Evolutionary conservation across 2,329 filamentous ascomycete species (phyloP), one percentile per base, ranked within the genome.

Genomic region (Claviceps sp.): DNA sequence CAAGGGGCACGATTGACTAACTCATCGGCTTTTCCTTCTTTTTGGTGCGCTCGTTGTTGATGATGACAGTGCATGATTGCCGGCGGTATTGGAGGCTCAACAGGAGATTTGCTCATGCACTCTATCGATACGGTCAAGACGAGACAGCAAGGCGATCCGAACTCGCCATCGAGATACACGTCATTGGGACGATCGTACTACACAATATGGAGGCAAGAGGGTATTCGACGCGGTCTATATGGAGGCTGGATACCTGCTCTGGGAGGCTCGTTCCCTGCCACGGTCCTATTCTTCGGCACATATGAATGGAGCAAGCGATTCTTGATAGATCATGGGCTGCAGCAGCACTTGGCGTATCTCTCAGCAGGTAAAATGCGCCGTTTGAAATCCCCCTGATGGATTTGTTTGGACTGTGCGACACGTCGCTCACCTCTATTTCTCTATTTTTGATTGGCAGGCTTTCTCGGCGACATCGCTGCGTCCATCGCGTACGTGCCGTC

Each of bases 71-170:
- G 87, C 66, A 98, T 97, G 90, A 76, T 98, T 63, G 93, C 93
- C 38, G 93, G 93, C 63, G 93, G 91, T 55, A 74, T 94, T 50
- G 93, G 94, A 63, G 93, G 93, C 50, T 90, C 87, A 16, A 94
- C 86, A 52, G 93, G 94, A 54, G 93, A 98, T 68, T 86, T 98
- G 78, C 74, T 98, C 59, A 98, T 98, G 93, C 93, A 98, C 72
- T 97, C 91, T 46, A 79, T 98, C 63, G 93, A 98, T 68, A 98
- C 93, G 1, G 93, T 98, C 62, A 98, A 98, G 72, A 98, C 93
- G 47, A 81, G 93, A 60, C 94, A 98, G 68, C 93, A 98, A 70
- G 93, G 91, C 62, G 93, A 97, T 64, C 90, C 91, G 45, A 85
- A 93, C 65, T 79, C 95, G 55, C 93, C 93, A 22, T 86, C 93